phyloP scores from a whole-genome alignment of 768 basidiomycete genomes.

The Phlegmacium glaucopus region DNA sequence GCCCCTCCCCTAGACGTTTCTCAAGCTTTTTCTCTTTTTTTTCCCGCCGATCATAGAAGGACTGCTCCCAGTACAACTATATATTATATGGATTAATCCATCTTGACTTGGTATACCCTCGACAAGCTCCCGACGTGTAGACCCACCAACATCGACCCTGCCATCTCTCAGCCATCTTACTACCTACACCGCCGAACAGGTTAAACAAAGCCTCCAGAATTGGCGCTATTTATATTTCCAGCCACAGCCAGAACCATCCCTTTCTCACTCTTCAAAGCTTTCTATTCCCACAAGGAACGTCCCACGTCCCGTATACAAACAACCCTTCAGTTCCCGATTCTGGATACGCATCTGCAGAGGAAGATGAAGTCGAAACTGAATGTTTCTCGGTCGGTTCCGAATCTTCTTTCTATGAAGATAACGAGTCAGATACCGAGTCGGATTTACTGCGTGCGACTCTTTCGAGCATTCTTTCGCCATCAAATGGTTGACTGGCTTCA shows the following conservation, averaged over 20 bases:
- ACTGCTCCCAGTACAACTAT: neutral
- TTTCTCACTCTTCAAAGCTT: slow-evolving; percentile 23
- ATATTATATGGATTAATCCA: neutral
- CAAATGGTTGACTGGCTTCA: slow-evolving; percentile 71
- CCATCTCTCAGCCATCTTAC: slow-evolving; percentile 49
- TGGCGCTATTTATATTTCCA: slow-evolving; percentile 54
- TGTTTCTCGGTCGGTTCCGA: slow-evolving; percentile 7
- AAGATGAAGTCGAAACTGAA: slow-evolving; percentile 44
- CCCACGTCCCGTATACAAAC: slow-evolving; percentile 30
- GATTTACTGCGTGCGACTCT: slow-evolving; percentile 54
- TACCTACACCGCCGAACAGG: slow-evolving; percentile 27
- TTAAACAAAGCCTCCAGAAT: slow-evolving; percentile 39
- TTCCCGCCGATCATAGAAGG: neutral
- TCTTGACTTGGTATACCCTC: neutral
- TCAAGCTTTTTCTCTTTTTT: too few species aligned
- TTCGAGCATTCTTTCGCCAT: slow-evolving; percentile 68
- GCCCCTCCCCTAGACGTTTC: too few species aligned
- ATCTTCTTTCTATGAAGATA: slow-evolving; percentile 12
- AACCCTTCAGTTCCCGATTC: slow-evolving; percentile 59
- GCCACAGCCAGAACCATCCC: slow-evolving; percentile 16
- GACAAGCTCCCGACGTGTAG: slow-evolving; percentile 8
- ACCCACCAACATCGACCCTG: slow-evolving; percentile 49
- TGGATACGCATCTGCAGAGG: slow-evolving; percentile 75
- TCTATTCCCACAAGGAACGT: slow-evolving; percentile 23
- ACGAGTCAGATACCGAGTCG: slow-evolving; percentile 26